Evolutionary conservation across 805 yeast genomes (phyloP).

Genomic region (Myxozyma monticola): DNA sequence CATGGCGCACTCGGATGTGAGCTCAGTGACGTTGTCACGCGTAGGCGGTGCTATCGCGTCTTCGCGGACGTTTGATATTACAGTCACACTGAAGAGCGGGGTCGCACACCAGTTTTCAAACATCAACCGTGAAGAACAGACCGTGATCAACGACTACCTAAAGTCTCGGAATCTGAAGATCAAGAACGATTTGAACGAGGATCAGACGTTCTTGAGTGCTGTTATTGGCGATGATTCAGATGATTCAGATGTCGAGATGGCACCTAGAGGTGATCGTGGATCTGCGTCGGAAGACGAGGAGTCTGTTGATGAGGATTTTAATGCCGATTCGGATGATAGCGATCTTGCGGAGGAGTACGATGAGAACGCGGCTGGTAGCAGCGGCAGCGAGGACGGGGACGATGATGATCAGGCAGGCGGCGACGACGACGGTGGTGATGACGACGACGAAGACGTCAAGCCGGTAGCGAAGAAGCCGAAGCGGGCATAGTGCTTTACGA

Average conservation of each 20-base stretch:
- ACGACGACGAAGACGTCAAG: slow-evolving; percentile 19
- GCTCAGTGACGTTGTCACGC: slow-evolving; percentile 78
- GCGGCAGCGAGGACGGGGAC: slow-evolving; percentile 36
- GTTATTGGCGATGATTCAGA: slow-evolving; percentile 67
- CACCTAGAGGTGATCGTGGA: slow-evolving; percentile 49
- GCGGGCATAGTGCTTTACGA: slow-evolving; percentile 5
- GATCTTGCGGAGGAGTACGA: slow-evolving; percentile 86
- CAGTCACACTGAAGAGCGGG: slow-evolving; percentile 66
- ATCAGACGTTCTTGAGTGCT: slow-evolving; percentile 74
- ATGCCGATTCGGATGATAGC: slow-evolving; percentile 50
- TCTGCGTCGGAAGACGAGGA: slow-evolving; percentile 82
- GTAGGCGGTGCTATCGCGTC: slow-evolving; percentile 72
- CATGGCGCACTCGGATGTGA: slow-evolving; percentile 81
- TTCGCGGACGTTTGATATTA: slow-evolving; percentile 90
- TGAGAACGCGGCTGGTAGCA: slow-evolving; percentile 53
- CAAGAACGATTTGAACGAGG: slow-evolving; percentile 85
- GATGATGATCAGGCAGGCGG: slow-evolving; percentile 23
- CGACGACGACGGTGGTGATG: slow-evolving; percentile 22
- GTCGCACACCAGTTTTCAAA: slow-evolving; percentile 81
- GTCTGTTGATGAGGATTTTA: slow-evolving; percentile 77
- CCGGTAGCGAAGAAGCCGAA: slow-evolving; percentile 34
- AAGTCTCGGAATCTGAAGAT: slow-evolving; percentile 74
- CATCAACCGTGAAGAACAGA: slow-evolving; percentile 87
- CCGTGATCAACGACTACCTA: slow-evolving; percentile 70
- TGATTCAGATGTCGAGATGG: slow-evolving; percentile 44